Base-by-base conservation (phyloP, 2,329 filamentous ascomycete species). In the Pezicula carpinea region DNA sequence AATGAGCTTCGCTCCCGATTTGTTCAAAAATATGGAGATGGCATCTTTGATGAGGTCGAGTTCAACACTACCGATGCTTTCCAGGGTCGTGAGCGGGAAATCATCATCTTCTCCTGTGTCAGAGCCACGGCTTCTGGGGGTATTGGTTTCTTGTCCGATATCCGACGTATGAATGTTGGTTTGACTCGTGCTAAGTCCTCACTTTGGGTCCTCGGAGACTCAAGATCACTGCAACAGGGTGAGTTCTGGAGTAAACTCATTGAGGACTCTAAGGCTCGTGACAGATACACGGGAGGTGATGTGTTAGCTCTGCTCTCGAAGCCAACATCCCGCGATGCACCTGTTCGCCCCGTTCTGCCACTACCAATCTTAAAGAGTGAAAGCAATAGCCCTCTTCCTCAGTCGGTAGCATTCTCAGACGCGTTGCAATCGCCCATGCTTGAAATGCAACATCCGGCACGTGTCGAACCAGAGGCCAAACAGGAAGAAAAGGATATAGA, bases 61-160 rank as follows among this genome's bases (percentile, higher is more conserved):
- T 99, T 99, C 77, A 99, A 99, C 66, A 99, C 93, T 0, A 99
- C 93, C 0, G 93, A 99, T 69, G 95, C 93, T 15, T 99, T 96
- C 66, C 90, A 99, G 66, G 93, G 93, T 53, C 83, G 95, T 56
- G 93, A 99, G 68, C 93, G 90, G 61, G 93, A 99, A 63, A 85
- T 99, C 53, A 97, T 99, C 66, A 97, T 99, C 54, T 99, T 99
- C 72, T 97, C 93, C 34, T 99, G 95, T 66, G 93, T 99, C 51
- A 85, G 93, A 70, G 92, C 93, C 18, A 92, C 87, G 23, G 81
- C 88, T n/a, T 87, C 85, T 6, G 87, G 87, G n/a, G 90, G 92
- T 60, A 96, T 99, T 62, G 93, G 93, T 76, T 99, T 99, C 80
- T 85, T 99, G 79, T 87, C 89, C 46, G 93, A 99, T 65, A 96